Percentiles rank a stretch among this genome's conserved stretches.
phyloP scores from a whole-genome alignment of 208 protist species.

The Leishmania guyanensis region DNA sequence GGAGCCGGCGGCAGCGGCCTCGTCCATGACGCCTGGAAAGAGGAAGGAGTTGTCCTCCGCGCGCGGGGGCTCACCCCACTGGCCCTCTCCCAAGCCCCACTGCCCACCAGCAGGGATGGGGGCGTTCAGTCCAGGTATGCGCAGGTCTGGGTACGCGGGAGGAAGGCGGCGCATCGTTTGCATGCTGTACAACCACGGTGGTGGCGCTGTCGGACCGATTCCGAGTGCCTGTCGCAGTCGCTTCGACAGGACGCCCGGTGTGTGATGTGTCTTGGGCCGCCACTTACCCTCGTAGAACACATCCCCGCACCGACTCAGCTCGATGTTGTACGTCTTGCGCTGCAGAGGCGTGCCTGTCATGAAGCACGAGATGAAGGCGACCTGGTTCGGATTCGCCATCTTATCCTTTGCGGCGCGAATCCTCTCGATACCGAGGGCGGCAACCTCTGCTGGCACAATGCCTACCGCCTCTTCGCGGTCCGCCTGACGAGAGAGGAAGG shows the following conservation, averaged over 20 bases:
- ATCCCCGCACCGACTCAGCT: slow-evolving; percentile 93
- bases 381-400: slow-evolving; percentile 96
- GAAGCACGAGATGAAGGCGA: slow-evolving; percentile 97
- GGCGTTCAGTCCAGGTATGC: slow-evolving; percentile 98
- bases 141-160: slow-evolving; percentile 97
- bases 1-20: slow-evolving; percentile 40
- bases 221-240: slow-evolving; percentile 96
- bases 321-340: slow-evolving; percentile 79
- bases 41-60: slow-evolving; percentile 77
- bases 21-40: slow-evolving; percentile 87
- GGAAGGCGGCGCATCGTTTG: slow-evolving; percentile 98
- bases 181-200: slow-evolving; percentile 99
- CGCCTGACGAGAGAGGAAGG: slow-evolving; percentile 96
- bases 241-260: slow-evolving; percentile 86
- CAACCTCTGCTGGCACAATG: slow-evolving; percentile 96
- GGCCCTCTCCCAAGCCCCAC: slow-evolving; percentile 94
- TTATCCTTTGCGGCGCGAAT: slow-evolving; percentile 97
- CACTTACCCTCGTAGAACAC: slow-evolving; percentile 98
- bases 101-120: slow-evolving; percentile 97
- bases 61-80: slow-evolving; percentile 98
- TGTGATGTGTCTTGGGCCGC: slow-evolving; percentile 78
- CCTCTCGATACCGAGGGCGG: slow-evolving; percentile 93
- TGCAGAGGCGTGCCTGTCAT: slow-evolving; percentile 97
- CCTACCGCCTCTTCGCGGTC: slow-evolving; percentile 94
- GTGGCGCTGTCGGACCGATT: slow-evolving; percentile 93